Conservation (phyloP, 2,329 filamentous ascomycete genomes). For the Phialophora tarda region DNA sequence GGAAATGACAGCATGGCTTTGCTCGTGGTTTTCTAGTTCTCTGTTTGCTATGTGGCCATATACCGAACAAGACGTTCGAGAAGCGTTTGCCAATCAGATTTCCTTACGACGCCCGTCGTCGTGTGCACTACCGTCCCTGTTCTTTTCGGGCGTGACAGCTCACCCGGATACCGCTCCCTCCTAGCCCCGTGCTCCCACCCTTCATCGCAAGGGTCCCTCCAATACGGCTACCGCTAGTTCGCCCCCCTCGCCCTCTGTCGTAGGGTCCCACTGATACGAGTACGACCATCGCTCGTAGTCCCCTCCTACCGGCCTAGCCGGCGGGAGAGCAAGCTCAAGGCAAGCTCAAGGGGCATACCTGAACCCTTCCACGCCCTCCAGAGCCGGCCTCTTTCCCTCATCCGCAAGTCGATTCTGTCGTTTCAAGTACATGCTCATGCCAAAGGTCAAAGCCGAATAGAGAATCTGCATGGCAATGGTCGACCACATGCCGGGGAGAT, state of each 20-base stretch:
- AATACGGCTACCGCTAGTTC: no score
- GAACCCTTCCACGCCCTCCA: conserved; percentile 32
- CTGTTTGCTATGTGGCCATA: background rate
- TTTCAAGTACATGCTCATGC: conserved; percentile 31
- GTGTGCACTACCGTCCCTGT: no score
- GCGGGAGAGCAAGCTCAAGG: conserved; percentile 11
- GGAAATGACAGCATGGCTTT: background rate
- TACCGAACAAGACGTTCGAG: background rate
- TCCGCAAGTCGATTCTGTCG: conserved; percentile 33
- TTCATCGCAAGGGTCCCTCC: background rate
- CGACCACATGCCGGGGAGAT: conserved; percentile 35
- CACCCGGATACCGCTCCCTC: background rate
- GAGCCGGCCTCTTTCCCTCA: conserved; percentile 29
- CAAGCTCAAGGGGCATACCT: conserved; percentile 31
- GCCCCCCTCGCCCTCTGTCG: no score
- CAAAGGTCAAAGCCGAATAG: conserved; percentile 22
- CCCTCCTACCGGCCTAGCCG: background rate
- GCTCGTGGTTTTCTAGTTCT: background rate
- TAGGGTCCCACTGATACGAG: background rate
- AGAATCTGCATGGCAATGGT: conserved; percentile 32
- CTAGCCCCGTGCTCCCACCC: background rate
- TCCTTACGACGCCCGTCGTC: background rate
- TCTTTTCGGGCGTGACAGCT: background rate
- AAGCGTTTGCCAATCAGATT: background rate
- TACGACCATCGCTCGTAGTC: background rate